These are phyloP conservation scores for Microbotryomycetes sp. DNA, from an alignment of 1,284 basidiomycete species.

Conservation along the genomic window DNA sequence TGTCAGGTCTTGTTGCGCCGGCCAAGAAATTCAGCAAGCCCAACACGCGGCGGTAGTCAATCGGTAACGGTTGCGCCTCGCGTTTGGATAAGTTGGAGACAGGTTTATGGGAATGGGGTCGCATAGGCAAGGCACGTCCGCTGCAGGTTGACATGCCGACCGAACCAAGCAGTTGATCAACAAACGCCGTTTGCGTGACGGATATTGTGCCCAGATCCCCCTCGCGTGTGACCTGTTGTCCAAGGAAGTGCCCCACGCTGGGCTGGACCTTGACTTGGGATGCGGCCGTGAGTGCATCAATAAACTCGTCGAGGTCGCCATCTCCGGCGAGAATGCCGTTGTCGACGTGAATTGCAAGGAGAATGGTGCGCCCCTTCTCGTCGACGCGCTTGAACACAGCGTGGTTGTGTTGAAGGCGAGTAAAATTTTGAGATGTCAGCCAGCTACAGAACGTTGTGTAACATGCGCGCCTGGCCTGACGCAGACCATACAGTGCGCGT, in stretches of 20 bases:
- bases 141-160: conserved; percentile 40
- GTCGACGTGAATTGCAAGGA: conserved; percentile 7
- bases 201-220: conserved; percentile 15
- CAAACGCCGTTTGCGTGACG: conserved; percentile 41
- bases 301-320: background rate
- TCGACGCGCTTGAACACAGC: background rate
- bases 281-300: background rate
- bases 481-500: conserved; percentile 20
- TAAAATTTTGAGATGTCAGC: conserved; percentile 1
- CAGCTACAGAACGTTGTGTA: conserved; percentile 1
- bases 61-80: background rate
- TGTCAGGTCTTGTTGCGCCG: conserved; percentile 44
- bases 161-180: conserved; percentile 40
- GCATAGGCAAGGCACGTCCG: background rate
- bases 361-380: background rate
- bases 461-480: conserved; percentile 19
- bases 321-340: background rate
- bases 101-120: conserved; percentile 13
- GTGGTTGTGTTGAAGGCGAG: background rate
- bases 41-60: conserved; percentile 38
- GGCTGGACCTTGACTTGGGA: background rate
- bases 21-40: conserved; percentile 46
- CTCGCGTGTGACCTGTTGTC: background rate
- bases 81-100: no score
- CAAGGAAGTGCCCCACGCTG: background rate